Evolutionary conservation across 345 rosid species (phyloP).

Genomic region (Rhodamnia rubescens): DNA sequence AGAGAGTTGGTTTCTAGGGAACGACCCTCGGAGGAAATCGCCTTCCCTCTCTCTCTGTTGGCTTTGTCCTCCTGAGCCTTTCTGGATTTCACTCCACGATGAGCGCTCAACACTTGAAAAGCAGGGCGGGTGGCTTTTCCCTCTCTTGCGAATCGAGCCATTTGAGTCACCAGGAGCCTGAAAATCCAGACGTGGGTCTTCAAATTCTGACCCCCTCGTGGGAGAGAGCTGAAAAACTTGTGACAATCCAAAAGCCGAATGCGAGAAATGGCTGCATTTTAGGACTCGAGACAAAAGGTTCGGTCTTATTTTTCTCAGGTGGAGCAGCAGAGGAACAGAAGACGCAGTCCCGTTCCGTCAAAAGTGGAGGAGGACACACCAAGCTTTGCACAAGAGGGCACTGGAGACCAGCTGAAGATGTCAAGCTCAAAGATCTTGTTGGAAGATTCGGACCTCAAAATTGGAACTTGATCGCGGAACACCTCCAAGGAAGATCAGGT

Average conservation of each 20-base stretch:
- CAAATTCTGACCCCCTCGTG: not conserved
- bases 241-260: not conserved
- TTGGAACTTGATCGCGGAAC: constrained; percentile 11
- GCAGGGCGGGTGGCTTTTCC: not conserved
- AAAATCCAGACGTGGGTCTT: not conserved
- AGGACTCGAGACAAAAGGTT: not conserved
- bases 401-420: constrained; percentile 12
- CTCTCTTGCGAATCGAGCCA: not conserved
- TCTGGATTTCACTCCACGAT: not conserved
- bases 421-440: constrained; percentile 10
- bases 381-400: constrained; percentile 11
- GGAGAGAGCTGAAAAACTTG: not conserved
- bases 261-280: not conserved
- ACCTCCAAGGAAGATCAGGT: constrained; percentile 12
- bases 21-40: not conserved
- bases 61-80: not conserved
- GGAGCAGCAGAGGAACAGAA: not conserved
- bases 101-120: not conserved
- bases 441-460: constrained; percentile 8
- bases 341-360: not conserved
- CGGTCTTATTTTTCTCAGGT: not conserved
- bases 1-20: not conserved
- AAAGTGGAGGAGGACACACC: not conserved
- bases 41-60: not conserved
- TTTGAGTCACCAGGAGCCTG: not conserved